These are phyloP conservation scores for Pythium graminicola DNA, from an alignment of 352 stramenopile species.

Conservation along the genomic window DNA sequence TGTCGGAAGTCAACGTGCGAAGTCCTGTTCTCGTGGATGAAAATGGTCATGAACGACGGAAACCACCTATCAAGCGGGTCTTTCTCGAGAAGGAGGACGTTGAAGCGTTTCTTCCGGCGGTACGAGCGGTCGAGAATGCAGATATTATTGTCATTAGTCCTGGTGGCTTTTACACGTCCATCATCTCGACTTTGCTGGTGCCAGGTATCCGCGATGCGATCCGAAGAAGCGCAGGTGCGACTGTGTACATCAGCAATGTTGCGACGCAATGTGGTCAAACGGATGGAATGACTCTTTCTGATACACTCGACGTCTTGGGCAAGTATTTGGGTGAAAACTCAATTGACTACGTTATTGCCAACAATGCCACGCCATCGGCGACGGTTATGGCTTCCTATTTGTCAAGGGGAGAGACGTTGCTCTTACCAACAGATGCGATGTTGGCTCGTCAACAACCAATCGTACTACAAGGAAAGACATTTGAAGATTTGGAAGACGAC, in stretches of 20 bases:
- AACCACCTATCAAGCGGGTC: slow-evolving; percentile 72
- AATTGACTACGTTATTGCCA: slow-evolving; percentile 84
- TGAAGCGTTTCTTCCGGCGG: slow-evolving; percentile 57
- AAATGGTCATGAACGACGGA: slow-evolving; percentile 34
- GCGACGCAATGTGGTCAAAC: slow-evolving; percentile 79
- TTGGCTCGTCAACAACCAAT: slow-evolving; percentile 45
- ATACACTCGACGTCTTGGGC: slow-evolving; percentile 59
- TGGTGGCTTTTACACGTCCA: slow-evolving; percentile 83
- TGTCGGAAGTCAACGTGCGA: slow-evolving; percentile 80
- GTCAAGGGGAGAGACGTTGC: slow-evolving; percentile 60
- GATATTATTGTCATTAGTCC: slow-evolving; percentile 81
- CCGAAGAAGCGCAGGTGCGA: slow-evolving; percentile 48
- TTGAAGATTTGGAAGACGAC: slow-evolving; percentile 51
- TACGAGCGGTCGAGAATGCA: slow-evolving; percentile 78
- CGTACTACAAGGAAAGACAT: slow-evolving; percentile 71
- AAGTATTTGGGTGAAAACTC: slow-evolving; percentile 64
- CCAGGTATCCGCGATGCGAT: slow-evolving; percentile 81
- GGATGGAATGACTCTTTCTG: slow-evolving; percentile 63
- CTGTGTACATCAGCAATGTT: slow-evolving; percentile 85
- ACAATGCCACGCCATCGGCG: slow-evolving; percentile 54
- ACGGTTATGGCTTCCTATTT: slow-evolving; percentile 58
- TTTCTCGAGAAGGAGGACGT: slow-evolving; percentile 73
- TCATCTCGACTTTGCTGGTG: slow-evolving; percentile 72
- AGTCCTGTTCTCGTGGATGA: slow-evolving; percentile 41
- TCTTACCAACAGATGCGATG: slow-evolving; percentile 64